Evolutionary conservation across 257 asterid genomes (phyloP).

Genomic region (Fraxinus pennsylvanica): DNA sequence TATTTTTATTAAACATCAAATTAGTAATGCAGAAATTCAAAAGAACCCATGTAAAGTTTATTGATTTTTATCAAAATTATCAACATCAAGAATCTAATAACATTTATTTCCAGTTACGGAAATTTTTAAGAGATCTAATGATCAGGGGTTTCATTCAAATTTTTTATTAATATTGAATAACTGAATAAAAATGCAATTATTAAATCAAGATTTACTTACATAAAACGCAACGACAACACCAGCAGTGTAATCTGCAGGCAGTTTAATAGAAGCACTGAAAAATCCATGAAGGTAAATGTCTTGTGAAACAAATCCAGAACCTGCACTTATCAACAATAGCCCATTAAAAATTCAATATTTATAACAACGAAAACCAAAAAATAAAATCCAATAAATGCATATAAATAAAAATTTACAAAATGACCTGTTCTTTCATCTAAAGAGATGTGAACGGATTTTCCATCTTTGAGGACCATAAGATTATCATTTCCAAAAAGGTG

Average conservation of each 20-base stretch:
- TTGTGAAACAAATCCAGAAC: conserved; percentile 90
- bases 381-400: background rate
- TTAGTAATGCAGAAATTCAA: background rate
- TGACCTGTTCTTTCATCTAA: conserved; percentile 82
- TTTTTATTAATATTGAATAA: background rate
- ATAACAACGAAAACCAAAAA: background rate
- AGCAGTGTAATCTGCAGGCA: conserved; percentile 90
- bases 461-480: conserved; percentile 71
- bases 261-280: conserved; percentile 85
- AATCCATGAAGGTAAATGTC: conserved; percentile 82
- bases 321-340: conserved; percentile 35
- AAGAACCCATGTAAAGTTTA: background rate
- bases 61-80: background rate
- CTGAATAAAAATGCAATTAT: background rate
- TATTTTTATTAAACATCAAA: background rate
- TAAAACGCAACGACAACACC: conserved; percentile 97
- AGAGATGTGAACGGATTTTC: conserved; percentile 69
- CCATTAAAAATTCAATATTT: conserved; percentile 27
- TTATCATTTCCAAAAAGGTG: conserved; percentile 81
- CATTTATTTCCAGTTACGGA: background rate
- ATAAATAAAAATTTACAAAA: background rate
- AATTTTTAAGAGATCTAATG: background rate
- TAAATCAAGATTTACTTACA: conserved; percentile 50
- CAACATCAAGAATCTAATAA: background rate
- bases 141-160: background rate